These are phyloP conservation scores for Cicer cuneatum DNA, from an alignment of 306 rosid species.

Conservation along the genomic window DNA sequence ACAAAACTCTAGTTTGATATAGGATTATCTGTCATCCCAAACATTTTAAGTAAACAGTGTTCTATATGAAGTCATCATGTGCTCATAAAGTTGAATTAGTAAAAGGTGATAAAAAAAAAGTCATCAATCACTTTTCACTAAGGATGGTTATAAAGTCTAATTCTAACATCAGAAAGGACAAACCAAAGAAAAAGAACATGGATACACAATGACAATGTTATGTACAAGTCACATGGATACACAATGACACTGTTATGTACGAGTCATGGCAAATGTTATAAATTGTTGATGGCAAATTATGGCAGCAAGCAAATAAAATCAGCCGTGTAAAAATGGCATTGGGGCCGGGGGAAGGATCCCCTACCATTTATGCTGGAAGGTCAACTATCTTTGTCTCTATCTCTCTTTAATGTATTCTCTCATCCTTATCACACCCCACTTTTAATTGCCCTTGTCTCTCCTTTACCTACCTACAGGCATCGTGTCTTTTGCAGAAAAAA, in stretches of 20 bases:
- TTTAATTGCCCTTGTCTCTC: not conserved
- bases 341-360: not conserved
- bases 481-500: not conserved
- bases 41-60: not conserved
- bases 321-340: not conserved
- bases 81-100: constrained; percentile 8
- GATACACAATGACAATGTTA: not conserved
- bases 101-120: not conserved
- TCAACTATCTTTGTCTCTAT: not conserved
- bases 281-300: not conserved
- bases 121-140: not conserved
- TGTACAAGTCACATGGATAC: not conserved
- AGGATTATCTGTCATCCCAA: constrained; percentile 4
- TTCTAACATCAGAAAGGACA: not conserved
- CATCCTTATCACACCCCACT: not conserved
- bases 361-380: not conserved
- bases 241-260: too few species aligned
- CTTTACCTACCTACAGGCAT: not conserved
- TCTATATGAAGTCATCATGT: constrained; percentile 11
- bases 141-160: not conserved
- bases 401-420: not conserved
- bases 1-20: constrained; percentile 1
- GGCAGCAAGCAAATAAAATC: not conserved
- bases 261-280: not conserved
- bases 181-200: not conserved